Evolutionary conservation across 1,139 yeast genomes (phyloP).

Genomic region (Kazachstania sp.): DNA sequence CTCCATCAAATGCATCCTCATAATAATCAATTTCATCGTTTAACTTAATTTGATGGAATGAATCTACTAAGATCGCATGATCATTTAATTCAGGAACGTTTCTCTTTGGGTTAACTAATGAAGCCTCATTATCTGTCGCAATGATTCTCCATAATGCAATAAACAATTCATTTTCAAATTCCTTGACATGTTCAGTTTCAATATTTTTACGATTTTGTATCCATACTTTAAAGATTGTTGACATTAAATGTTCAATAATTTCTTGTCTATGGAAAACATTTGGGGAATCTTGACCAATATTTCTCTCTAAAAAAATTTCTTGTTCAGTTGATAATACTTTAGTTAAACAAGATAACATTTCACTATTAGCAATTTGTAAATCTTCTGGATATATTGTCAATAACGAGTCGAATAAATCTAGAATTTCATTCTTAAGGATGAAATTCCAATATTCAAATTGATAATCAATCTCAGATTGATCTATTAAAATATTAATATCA

Average conservation of each 20-base stretch:
- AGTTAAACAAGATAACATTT: conserved; percentile 19
- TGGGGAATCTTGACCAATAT: conserved; percentile 21
- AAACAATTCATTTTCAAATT: conserved; percentile 22
- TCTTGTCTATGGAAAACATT: conserved; percentile 16
- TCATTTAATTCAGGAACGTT: conserved; percentile 11
- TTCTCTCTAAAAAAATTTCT: conserved; percentile 18
- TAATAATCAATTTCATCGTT: conserved; percentile 15
- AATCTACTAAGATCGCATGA: conserved; percentile 19
- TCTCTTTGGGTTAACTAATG: background rate
- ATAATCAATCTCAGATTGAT: conserved; percentile 7
- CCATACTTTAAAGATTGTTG: conserved; percentile 23
- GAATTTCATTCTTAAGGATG: conserved; percentile 18
- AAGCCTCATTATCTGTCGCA: conserved; percentile 11
- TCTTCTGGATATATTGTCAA: conserved; percentile 14
- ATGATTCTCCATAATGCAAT: conserved; percentile 26
- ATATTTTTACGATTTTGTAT: conserved; percentile 14
- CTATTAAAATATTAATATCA: conserved; percentile 10
- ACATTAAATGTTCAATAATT: conserved; percentile 18
- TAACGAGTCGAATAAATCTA: conserved; percentile 22
- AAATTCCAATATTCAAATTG: conserved; percentile 23
- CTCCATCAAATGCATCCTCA: conserved; percentile 26
- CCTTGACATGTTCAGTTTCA: conserved; percentile 13
- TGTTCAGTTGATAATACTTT: conserved; percentile 23
- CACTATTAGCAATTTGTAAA: conserved; percentile 13
- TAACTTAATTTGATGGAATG: conserved; percentile 16